These are phyloP conservation scores for Trichosanthes cucumerina DNA, from an alignment of 306 rosid species.

Conservation along the genomic window DNA sequence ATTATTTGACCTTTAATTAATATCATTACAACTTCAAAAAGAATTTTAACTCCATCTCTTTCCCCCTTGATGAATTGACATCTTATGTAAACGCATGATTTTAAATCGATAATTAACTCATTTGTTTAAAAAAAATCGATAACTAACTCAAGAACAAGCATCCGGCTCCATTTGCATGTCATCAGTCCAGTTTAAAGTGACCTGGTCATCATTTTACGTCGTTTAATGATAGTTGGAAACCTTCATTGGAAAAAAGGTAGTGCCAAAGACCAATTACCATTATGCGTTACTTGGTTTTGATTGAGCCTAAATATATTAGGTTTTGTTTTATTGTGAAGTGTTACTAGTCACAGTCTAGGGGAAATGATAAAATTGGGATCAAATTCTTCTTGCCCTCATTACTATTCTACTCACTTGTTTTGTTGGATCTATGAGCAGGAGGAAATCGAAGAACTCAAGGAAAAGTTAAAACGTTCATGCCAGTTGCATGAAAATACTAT, in stretches of 20 bases:
- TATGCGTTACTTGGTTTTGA: not conserved
- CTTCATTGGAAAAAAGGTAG: not conserved
- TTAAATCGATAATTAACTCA: not conserved
- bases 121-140: too few species aligned
- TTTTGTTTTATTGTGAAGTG: not conserved
- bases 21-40: not conserved
- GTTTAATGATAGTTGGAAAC: not conserved
- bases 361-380: not conserved
- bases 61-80: not conserved
- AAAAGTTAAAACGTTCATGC: constrained; percentile 32
- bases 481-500: constrained; percentile 28
- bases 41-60: not conserved
- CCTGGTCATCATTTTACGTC: not conserved
- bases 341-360: not conserved
- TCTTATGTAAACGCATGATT: not conserved
- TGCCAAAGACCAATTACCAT: not conserved
- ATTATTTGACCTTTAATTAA: not conserved
- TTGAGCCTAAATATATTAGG: not conserved
- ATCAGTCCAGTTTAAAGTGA: not conserved
- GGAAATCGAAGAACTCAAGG: constrained; percentile 26
- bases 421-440: constrained; percentile 29
- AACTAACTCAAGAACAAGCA: not conserved
- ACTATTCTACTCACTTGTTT: not conserved
- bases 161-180: not conserved
- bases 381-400: not conserved